Base-by-base conservation (phyloP, 257 asterid species). In the Fraxinus anomala region DNA sequence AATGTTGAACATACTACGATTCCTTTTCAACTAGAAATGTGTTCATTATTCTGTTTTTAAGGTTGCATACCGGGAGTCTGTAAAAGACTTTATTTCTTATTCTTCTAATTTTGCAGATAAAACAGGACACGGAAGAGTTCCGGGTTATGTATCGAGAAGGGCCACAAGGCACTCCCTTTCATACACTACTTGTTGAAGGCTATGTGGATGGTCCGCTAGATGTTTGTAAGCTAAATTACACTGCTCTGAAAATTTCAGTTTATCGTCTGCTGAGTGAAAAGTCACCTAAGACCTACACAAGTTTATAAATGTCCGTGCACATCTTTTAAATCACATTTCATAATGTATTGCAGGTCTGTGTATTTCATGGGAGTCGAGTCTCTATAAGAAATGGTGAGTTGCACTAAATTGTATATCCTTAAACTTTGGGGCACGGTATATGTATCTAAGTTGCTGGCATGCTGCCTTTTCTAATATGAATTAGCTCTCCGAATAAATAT, bases 81-180 rank as follows among this genome's bases (percentile, higher is more conserved):
- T 5, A 54, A 54, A 54, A 54, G 65, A 61, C 23, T 21, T 26
- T 73, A 23, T 63, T 78, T 76, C 37, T 76, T 70, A 56, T 63
- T 66, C 70, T 56, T 75, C 67, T 66, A 65, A 5, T 76, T 78
- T 73, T 81, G 73, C 87, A 95, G 99, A 80, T 95, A 76, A 93
- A 95, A 82, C 91, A 90, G 81, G 99, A 95, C 80, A 87, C 94
- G 1, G 94, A 90, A 74, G 99, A 93, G 49, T 82, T 85, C 47
- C 90, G 98, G 37, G 97, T 95, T 37, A 95, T 95, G 99, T 95
- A 95, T 82, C 81, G 93, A 79, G 97, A 90, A 85, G 99, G 99
- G 65, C 94, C 92, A 24, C 93, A 89, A 72, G 97, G 94, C 79
- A 90, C 97, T 76, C 99, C 97, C 7, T 87, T 87, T 69, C 98